Conservation (phyloP, 495 filamentous ascomycete species). For the Immersiella caudata region DNA sequence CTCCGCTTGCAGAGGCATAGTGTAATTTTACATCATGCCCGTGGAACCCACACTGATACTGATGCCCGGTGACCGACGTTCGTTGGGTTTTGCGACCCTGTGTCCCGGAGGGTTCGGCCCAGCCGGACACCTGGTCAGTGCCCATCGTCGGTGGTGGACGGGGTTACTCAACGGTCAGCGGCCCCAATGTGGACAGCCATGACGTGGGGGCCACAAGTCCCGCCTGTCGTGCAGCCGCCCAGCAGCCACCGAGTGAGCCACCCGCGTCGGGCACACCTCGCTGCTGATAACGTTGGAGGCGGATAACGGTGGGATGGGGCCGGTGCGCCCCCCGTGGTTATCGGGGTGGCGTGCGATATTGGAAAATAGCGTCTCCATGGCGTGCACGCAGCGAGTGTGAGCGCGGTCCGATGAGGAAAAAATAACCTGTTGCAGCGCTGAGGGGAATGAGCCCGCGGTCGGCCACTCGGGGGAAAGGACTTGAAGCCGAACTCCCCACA, state of each 20-base stretch:
- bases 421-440: not conserved
- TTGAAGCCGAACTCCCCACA: not conserved
- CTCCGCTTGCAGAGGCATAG: not conserved
- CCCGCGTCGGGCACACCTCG: too few species aligned
- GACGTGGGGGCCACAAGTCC: not conserved
- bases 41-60: not conserved
- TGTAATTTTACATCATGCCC: not conserved
- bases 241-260: not conserved
- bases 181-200: not conserved
- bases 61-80: not conserved
- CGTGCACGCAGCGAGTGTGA: not conserved
- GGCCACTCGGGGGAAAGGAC: not conserved
- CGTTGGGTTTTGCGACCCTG: not conserved
- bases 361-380: not conserved
- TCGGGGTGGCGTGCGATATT: not conserved
- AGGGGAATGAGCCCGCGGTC: not conserved
- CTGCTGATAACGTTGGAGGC: not conserved
- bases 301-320: not conserved
- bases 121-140: not conserved
- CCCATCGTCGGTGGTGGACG: not conserved
- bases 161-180: not conserved
- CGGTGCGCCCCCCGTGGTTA: not conserved
- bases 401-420: not conserved
- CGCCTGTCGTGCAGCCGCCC: not conserved
- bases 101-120: not conserved